Evolutionary conservation across 108 stramenopile species (phyloP), one percentile per base, ranked within the genome.

Genomic region (Tribonema minus): DNA sequence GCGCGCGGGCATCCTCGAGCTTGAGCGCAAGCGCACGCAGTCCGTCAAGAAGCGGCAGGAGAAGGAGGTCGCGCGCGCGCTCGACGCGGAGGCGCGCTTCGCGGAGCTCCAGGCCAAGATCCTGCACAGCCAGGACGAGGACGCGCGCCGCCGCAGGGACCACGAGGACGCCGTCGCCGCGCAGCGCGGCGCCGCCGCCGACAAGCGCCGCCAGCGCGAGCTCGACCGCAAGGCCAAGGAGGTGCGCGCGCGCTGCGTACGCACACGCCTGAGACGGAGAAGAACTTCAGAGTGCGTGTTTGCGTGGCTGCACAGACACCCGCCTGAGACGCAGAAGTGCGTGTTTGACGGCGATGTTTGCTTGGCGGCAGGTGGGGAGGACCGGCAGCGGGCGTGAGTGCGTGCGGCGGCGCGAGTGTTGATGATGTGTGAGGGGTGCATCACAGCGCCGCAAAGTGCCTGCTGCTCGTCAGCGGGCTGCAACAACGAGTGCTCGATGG

Each of bases 21-120:
- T n/a, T n/a, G 79, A 77, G 67, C 79, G 69, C 29, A 76, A 77
- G 68, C 74, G 75, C 9, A 63, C 58, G 35, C 60, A 68, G 1
- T 67, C 74, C n/a, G 71, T 80, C 68, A 74, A 68, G 23, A 62
- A 71, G 20, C 40, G 75, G 0, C 79, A 80, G 58, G 79, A 68
- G 33, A 76, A 77, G 37, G 79, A 80, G 28, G 35, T 80, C 67
- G 67, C 75, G 37, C 39, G 76, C 32, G 36, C 76, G 5, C 67
- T 80, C 6, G 75, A 69, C 27, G 69, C 69, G 58, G 79, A 80
- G 68, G 75, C 76, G 15, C 23, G 58, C 20, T 26, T 76, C 35
- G 79, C 74, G 0, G 79, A 70, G 0, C 29, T 80, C 3, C 75
- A 80, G 33, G 76, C 61, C 25, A 80, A 76, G 59, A 76, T 80